Conservation (phyloP, 2,329 filamentous ascomycete genomes). For the Scedosporium minutisporum region DNA sequence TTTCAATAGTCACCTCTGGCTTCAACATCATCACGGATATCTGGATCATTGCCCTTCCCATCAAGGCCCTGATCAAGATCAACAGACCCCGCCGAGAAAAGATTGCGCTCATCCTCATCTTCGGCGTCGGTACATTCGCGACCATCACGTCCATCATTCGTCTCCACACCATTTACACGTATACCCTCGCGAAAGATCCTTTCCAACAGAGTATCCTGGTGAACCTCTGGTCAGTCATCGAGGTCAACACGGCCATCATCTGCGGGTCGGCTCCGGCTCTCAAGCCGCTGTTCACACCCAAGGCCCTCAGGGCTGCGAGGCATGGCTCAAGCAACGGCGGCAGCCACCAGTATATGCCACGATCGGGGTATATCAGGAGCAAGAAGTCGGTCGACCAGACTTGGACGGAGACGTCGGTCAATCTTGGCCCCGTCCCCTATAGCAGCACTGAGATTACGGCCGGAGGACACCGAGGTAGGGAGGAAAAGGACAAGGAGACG, state of each 20-base stretch:
- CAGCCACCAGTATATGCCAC: background rate
- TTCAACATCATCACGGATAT: conserved; percentile 38
- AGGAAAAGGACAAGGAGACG: background rate
- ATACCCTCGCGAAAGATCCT: conserved; percentile 24
- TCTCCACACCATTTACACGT: conserved; percentile 28
- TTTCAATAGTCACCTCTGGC: conserved; percentile 24
- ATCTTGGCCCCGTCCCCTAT: background rate
- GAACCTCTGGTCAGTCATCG: conserved; percentile 36
- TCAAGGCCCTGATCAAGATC: conserved; percentile 32
- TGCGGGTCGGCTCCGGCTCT: conserved; percentile 40
- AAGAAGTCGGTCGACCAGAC: conserved; percentile 7
- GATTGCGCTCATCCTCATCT: conserved; percentile 35
- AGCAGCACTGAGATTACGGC: background rate
- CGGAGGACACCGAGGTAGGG: background rate
- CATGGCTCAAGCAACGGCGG: conserved; percentile 8
- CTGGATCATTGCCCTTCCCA: conserved; percentile 33
- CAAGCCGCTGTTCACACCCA: conserved; percentile 34
- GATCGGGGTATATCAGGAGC: conserved; percentile 6
- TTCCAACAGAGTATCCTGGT: conserved; percentile 18
- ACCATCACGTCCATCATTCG: conserved; percentile 27
- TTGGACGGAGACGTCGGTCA: background rate
- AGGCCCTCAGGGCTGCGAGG: conserved; percentile 15
- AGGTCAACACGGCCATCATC: conserved; percentile 38
- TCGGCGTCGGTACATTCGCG: conserved; percentile 29
- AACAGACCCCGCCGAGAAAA: conserved; percentile 39